Percentiles rank a stretch among this genome's conserved stretches.
These are phyloP conservation scores for Xylaria sp. DNA, from an alignment of 2,329 filamentous ascomycete species.

Conservation along the genomic window DNA sequence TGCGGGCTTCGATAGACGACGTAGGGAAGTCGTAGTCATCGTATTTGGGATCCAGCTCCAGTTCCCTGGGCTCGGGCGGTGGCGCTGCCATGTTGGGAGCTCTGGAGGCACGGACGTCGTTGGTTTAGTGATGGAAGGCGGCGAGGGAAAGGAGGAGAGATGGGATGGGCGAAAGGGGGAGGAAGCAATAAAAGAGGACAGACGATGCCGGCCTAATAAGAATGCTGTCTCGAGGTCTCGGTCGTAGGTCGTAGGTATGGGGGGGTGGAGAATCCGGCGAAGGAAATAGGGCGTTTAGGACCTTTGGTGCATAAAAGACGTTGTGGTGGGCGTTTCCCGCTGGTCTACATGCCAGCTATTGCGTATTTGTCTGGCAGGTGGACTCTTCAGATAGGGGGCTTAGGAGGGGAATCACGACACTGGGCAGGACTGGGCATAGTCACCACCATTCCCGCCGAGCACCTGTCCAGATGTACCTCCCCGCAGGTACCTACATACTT, in stretches of 20 bases:
- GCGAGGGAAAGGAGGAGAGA: background rate
- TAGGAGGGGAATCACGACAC: too few relatives aligned
- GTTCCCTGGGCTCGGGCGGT: slow-evolving; percentile 48
- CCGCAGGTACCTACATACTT: background rate
- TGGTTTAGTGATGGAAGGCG: too few relatives aligned
- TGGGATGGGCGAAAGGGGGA: background rate
- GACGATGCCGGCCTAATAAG: slow-evolving; percentile 9
- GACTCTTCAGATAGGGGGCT: too few relatives aligned
- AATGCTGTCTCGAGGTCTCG: slow-evolving; percentile 6
- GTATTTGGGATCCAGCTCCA: slow-evolving; percentile 86
- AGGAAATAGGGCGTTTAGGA: slow-evolving; percentile 20
- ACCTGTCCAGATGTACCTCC: background rate
- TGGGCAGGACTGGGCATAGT: too few relatives aligned
- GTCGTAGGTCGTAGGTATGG: slow-evolving; percentile 12
- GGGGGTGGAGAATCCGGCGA: slow-evolving; percentile 18
- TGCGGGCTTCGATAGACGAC: slow-evolving; percentile 73
- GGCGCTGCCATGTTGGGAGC: slow-evolving; percentile 41
- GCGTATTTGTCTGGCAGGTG: too few relatives aligned
- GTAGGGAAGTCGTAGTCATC: slow-evolving; percentile 95
- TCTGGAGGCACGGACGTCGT: too few relatives aligned
- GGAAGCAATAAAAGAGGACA: slow-evolving; percentile 1
- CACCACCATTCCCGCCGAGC: too few relatives aligned
- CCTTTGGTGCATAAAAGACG: background rate
- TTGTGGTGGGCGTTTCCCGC: too few relatives aligned
- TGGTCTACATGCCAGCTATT: too few relatives aligned